phyloP scores from a whole-genome alignment of 2,329 filamentous ascomycete genomes.

The Parastagonospora nodorum region DNA sequence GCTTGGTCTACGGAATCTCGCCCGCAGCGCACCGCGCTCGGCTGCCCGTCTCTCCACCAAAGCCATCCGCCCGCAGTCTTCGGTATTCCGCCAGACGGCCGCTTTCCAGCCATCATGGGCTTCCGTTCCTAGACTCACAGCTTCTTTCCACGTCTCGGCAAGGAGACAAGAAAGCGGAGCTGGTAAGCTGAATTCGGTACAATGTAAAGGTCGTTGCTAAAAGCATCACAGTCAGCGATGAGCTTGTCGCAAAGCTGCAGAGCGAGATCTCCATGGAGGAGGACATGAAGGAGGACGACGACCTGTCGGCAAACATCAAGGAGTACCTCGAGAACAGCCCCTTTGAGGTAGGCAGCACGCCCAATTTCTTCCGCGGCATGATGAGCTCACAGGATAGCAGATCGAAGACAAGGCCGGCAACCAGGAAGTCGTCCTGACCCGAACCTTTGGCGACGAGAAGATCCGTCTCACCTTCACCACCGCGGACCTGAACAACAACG shows the following conservation, averaged over 20 bases:
- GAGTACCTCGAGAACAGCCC: constrained; percentile 86
- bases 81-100: constrained; percentile 39
- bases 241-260: constrained; percentile 84
- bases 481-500: constrained; percentile 70
- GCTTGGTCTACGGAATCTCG: constrained; percentile 52
- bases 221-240: constrained; percentile 61
- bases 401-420: constrained; percentile 78
- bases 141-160: constrained; percentile 51
- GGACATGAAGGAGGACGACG: constrained; percentile 74
- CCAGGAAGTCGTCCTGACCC: constrained; percentile 84
- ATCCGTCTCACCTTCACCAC: constrained; percentile 85
- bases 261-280: constrained; percentile 66
- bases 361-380: too few relatives aligned
- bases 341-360: constrained; percentile 66
- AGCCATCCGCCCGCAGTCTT: constrained; percentile 43
- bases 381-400: constrained; percentile 34
- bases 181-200: constrained; percentile 12
- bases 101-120: constrained; percentile 42
- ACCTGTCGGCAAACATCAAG: constrained; percentile 76
- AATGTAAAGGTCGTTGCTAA: constrained; percentile 13
- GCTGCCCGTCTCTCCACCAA: constrained; percentile 48
- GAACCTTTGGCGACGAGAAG: constrained; percentile 87
- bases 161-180: constrained; percentile 43
- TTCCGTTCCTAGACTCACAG: constrained; percentile 39
- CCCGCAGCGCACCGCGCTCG: constrained; percentile 52